Evolutionary conservation across 2,329 filamentous ascomycete genomes (phyloP).

Genomic region (Chrysoporthe cubensis): DNA sequence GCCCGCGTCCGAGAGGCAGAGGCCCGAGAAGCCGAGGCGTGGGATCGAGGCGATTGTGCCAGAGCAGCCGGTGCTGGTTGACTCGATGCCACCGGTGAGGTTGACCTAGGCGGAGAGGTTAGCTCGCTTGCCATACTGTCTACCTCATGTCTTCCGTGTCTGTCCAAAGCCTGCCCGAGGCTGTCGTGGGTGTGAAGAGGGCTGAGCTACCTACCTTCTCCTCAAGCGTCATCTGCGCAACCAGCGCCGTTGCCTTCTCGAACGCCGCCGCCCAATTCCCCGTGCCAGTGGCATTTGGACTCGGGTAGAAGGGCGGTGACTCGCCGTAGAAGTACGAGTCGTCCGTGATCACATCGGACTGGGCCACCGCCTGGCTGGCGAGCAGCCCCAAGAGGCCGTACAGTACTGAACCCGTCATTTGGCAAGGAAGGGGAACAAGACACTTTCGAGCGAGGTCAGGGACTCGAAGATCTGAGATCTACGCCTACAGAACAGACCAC

Average conservation of each 20-base stretch:
- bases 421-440: background rate
- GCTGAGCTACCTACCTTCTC: conserved; percentile 60
- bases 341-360: conserved; percentile 26
- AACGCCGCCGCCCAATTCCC: conserved; percentile 71
- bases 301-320: conserved; percentile 25
- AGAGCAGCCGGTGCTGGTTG: conserved; percentile 48
- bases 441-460: background rate
- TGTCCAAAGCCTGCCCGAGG: background rate
- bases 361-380: conserved; percentile 18
- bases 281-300: conserved; percentile 23
- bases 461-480: background rate
- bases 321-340: conserved; percentile 27
- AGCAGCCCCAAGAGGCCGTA: conserved; percentile 23
- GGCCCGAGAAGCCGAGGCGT: conserved; percentile 46
- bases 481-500: background rate
- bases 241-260: conserved; percentile 68
- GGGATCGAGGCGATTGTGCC: conserved; percentile 47
- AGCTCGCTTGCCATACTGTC: background rate
- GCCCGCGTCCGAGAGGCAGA: conserved; percentile 50
- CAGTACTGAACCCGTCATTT: conserved; percentile 18
- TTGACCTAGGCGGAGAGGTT: conserved; percentile 54
- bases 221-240: conserved; percentile 70
- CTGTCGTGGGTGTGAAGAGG: background rate
- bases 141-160: background rate
- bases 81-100: conserved; percentile 72